Percentiles rank a stretch among this genome's conserved stretches.
Conservation (phyloP, 1,139 yeast species). For the Kodamaea plutei region DNA sequence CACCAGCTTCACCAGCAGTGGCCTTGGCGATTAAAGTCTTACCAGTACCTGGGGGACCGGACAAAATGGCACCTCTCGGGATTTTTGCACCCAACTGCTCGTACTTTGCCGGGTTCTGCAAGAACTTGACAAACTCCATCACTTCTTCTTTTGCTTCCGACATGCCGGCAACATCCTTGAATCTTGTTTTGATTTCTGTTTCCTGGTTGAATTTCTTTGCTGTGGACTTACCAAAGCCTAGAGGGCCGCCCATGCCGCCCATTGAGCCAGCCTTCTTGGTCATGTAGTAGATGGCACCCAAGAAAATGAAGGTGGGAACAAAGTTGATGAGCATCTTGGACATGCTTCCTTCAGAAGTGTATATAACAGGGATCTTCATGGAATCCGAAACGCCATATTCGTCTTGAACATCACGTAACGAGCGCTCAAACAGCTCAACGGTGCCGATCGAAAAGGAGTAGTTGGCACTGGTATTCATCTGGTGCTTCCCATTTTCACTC, state of each 20-base stretch:
- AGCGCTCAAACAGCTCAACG: conserved; percentile 84
- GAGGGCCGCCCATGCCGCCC: conserved; percentile 61
- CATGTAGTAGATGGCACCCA: conserved; percentile 82
- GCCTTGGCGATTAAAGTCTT: conserved; percentile 96
- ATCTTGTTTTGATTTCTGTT: conserved; percentile 81
- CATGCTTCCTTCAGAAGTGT: conserved; percentile 63
- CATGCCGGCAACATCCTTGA: conserved; percentile 96
- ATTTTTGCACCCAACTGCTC: conserved; percentile 93
- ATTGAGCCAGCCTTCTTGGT: conserved; percentile 54
- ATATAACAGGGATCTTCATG: conserved; percentile 81
- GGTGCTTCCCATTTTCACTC: conserved; percentile 34
- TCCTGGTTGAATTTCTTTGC: conserved; percentile 92
- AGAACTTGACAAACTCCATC: conserved; percentile 92
- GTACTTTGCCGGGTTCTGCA: conserved; percentile 84
- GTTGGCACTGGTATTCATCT: conserved; percentile 18
- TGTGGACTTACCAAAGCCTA: conserved; percentile 79
- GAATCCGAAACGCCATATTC: conserved; percentile 57
- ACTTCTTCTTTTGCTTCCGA: conserved; percentile 97
- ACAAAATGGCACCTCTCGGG: conserved; percentile 94
- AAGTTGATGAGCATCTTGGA: conserved; percentile 65
- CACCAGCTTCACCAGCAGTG: conserved; percentile 98
- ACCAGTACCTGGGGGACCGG: conserved; percentile 99
- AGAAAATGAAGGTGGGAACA: conserved; percentile 75
- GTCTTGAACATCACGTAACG: conserved; percentile 71
- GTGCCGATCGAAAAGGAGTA: conserved; percentile 80